These are phyloP conservation scores for Penicillium odoratum DNA, from an alignment of 495 filamentous ascomycete species.

Conservation along the genomic window DNA sequence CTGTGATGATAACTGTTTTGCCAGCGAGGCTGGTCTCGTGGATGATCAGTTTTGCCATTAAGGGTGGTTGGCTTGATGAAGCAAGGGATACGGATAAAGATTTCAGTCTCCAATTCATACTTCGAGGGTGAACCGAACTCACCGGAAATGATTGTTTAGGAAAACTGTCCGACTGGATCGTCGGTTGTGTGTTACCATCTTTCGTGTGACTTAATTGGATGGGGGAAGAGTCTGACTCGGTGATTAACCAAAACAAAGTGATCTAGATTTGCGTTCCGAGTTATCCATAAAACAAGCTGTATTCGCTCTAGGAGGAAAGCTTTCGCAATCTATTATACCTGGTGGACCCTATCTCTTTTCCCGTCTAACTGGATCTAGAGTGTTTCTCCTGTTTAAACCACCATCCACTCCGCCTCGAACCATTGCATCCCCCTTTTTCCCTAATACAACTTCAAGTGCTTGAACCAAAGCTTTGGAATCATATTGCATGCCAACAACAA, in stretches of 20 bases:
- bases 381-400: slow-evolving; percentile 67
- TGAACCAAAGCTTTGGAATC: slow-evolving; percentile 73
- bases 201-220: no score
- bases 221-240: background rate
- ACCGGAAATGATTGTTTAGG: background rate
- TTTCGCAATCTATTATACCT: background rate
- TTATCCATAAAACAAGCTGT: no score
- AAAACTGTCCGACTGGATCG: background rate
- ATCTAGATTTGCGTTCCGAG: background rate
- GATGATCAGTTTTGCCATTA: background rate
- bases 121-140: no score
- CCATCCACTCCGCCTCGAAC: slow-evolving; percentile 40
- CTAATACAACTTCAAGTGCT: slow-evolving; percentile 77
- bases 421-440: slow-evolving; percentile 59
- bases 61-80: background rate
- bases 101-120: no score
- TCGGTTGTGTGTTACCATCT: background rate
- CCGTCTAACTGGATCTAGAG: slow-evolving; percentile 47
- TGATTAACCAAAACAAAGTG: background rate
- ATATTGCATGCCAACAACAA: slow-evolving; percentile 61
- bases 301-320: no score
- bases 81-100: background rate
- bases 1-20: slow-evolving; percentile 54
- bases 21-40: slow-evolving; percentile 4
- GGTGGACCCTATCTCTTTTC: slow-evolving; percentile 15